Base-by-base conservation (phyloP, 2,329 filamentous ascomycete genomes). In the Daldinia sp. region DNA sequence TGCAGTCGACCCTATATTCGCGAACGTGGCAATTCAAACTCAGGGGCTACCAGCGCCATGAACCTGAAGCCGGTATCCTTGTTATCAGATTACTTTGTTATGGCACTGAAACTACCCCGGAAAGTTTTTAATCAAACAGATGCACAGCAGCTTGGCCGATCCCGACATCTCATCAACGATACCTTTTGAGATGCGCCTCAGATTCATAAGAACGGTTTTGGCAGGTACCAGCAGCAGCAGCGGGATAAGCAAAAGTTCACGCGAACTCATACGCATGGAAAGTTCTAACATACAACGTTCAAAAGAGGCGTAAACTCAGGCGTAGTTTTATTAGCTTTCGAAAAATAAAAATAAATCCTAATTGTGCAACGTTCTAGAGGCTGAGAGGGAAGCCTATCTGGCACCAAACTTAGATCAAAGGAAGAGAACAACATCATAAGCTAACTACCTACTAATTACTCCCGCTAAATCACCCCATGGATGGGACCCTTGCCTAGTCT, bases 61-160 rank as follows among this genome's bases (percentile, higher is more conserved):
- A 62, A 35, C 26, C 55, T 26, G 51, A 60, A 28, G 35, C 46
- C 28, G 42, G 10, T 37, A 67, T 57, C 66, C 63, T 65, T 64
- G 57, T 30, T 54, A 20, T 35, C 44, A 60, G 39, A 51, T 51
- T 63, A 63, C 44, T 30, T 23, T 2, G 2, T 23, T 39, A 39
- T 12, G 23, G 23, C 3, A 62, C 28, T 55, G 13, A 33, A 39
- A 13, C 39, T 35, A 10, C 59, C 48, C 35, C 15, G n/a, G 37
- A 51, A n/a, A 42, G 15, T 13, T 35, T 42, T 60, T 55, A 66
- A 69, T 69, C 57, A 54, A 63, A 58, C 50, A 33, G 42, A 56
- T 35, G 30, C 46, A 50, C 26, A 50, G 28, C n/a, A 20, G 13
- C 23, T 63, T 20, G 50, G 37, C 51, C 18, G 48, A 33, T 56